A percentile compares a stretch with the other conserved stretches of the same genome.
Conservation (phyloP, 75 land plant genomes). For the Sequoia sempervirens region DNA sequence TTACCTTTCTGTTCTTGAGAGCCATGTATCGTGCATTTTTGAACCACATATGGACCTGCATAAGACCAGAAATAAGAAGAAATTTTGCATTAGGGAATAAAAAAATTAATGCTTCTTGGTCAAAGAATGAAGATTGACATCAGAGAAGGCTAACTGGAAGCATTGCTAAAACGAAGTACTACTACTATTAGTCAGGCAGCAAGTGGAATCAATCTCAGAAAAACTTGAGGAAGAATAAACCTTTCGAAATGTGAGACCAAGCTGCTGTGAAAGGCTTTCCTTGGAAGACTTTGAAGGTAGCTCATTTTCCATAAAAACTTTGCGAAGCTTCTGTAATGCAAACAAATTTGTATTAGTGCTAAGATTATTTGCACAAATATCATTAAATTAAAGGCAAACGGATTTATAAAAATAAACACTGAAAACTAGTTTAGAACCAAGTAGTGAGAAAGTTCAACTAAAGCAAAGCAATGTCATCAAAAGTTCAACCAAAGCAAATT, state of each 20-base stretch:
- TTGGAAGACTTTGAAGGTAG: slow-evolving; percentile 56
- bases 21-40: slow-evolving; percentile 69
- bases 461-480: not conserved
- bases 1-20: slow-evolving; percentile 62
- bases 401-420: not conserved
- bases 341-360: not conserved
- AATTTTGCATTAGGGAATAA: not conserved
- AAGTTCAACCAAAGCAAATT: not conserved
- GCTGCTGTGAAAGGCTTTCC: slow-evolving; percentile 46
- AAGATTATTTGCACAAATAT: not conserved
- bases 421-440: not conserved
- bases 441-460: not conserved
- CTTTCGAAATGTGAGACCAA: slow-evolving; percentile 57
- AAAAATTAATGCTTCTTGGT: not conserved
- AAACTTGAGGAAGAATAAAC: slow-evolving; percentile 15
- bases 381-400: not conserved
- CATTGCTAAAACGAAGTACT: not conserved
- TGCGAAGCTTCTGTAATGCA: slow-evolving; percentile 49
- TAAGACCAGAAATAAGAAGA: slow-evolving; percentile 4
- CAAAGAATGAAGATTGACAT: not conserved
- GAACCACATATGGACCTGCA: slow-evolving; percentile 83
- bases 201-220: not conserved
- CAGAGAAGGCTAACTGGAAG: not conserved
- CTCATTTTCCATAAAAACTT: slow-evolving; percentile 67
- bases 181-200: not conserved